Percentiles rank a stretch among this genome's conserved stretches.
phyloP scores from a whole-genome alignment of 1,284 basidiomycete genomes.

The Trametes polyzona region DNA sequence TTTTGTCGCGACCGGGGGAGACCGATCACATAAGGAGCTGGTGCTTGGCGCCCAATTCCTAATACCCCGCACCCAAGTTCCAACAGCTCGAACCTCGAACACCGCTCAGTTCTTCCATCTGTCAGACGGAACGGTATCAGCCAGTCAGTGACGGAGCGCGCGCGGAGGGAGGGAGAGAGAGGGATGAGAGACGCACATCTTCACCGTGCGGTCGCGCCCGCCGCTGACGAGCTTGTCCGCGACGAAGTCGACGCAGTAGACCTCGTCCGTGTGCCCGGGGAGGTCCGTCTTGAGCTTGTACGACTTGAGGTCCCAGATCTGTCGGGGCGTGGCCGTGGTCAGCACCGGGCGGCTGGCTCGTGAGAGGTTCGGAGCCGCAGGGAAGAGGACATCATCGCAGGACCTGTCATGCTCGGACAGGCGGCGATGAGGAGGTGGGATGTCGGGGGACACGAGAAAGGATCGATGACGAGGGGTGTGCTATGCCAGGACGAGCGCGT shows the following conservation, averaged over 20 bases:
- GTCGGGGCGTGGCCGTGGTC: background rate
- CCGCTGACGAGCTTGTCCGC: slow-evolving; percentile 98
- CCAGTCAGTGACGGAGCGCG: background rate
- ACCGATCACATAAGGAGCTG: too few relatives aligned
- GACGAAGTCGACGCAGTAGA: slow-evolving; percentile 98
- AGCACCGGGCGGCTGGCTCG: background rate
- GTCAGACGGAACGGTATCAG: background rate
- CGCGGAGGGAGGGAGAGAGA: background rate
- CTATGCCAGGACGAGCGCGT: too few relatives aligned
- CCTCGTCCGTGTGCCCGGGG: slow-evolving; percentile 96
- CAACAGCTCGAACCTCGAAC: too few relatives aligned
- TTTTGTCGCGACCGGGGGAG: too few relatives aligned
- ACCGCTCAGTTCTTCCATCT: slow-evolving; percentile 14
- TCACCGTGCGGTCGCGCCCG: slow-evolving; percentile 75
- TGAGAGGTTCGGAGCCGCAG: background rate
- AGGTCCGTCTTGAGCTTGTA: slow-evolving; percentile 94
- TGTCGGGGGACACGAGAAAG: too few relatives aligned
- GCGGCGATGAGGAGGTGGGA: too few relatives aligned
- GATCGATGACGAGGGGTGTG: too few relatives aligned
- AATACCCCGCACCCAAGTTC: too few relatives aligned
- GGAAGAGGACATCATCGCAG: too few relatives aligned
- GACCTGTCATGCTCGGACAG: too few relatives aligned
- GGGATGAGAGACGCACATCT: slow-evolving; percentile 58
- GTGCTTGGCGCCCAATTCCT: too few relatives aligned
- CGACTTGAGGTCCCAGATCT: slow-evolving; percentile 96